These are phyloP conservation scores for Beta lomatogona DNA, from an alignment of 179 eudicot species.

Conservation along the genomic window DNA sequence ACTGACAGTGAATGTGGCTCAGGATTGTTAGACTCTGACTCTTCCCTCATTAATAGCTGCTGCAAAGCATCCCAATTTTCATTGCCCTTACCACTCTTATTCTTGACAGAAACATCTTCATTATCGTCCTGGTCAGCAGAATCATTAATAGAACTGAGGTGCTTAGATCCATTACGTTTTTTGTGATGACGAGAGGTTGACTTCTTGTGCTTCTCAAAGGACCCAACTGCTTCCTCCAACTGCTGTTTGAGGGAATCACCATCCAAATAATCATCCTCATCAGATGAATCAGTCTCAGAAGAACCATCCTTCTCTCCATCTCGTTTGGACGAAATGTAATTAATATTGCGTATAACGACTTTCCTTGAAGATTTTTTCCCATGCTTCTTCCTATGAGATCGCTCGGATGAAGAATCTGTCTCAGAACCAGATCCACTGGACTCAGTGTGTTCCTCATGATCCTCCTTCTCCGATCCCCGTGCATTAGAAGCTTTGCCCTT, in stretches of 20 bases:
- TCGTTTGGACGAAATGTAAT: conserved; percentile 64
- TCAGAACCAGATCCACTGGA: conserved; percentile 51
- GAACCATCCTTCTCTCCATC: conserved; percentile 45
- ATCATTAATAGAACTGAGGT: conserved; percentile 28
- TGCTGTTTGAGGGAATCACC: conserved; percentile 58
- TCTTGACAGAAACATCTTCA: conserved; percentile 27
- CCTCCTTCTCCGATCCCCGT: conserved; percentile 39
- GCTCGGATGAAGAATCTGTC: conserved; percentile 45
- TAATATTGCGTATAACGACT: conserved; percentile 77
- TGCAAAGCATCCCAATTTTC: conserved; percentile 78
- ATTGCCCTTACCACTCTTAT: conserved; percentile 41
- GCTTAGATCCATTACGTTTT: conserved; percentile 46
- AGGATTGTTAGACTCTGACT: conserved; percentile 33
- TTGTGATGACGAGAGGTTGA: conserved; percentile 44
- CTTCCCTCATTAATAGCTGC: conserved; percentile 68
- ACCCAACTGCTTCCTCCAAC: conserved; percentile 67
- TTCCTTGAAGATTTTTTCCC: conserved; percentile 62
- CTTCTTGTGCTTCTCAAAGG: conserved; percentile 50
- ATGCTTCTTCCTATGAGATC: conserved; percentile 45
- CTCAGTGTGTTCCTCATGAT: conserved; percentile 36
- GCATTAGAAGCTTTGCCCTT: conserved; percentile 43
- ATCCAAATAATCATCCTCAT: conserved; percentile 48
- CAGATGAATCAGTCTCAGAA: conserved; percentile 54
- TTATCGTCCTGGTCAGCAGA: conserved; percentile 26
- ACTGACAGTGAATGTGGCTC: conserved; percentile 32